Base-by-base conservation (phyloP, 805 yeast species). In the Candida chauliodis region DNA sequence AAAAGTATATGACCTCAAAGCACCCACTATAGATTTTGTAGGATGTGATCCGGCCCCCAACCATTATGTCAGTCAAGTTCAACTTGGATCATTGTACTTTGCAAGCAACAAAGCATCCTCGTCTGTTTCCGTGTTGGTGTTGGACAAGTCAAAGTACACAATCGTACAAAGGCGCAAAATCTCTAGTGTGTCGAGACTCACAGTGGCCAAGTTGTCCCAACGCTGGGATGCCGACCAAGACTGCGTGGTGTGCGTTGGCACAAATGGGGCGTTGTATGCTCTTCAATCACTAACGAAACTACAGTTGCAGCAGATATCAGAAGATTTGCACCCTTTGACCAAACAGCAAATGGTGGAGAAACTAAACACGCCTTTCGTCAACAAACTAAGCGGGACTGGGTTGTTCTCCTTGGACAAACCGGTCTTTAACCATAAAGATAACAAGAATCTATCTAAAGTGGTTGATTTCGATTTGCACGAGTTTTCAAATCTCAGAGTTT, bases 311-410 rank as follows among this genome's bases (percentile, higher is more conserved):
- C 33, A 30, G 1, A 28, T 62, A 11, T 38, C 45, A 3, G 30
- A 45, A 9, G 42, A 42, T 2, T 30, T 59, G 31, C 43, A 45
- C 16, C 19, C 19, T 5, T 18, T 9, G 9, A 17, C 36, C 6
- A 38, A 31, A 40, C 36, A 15, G 34, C 34, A 31, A 37, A 43
- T 43, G 18, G 20, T 50, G 8, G 54, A 56, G 8, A 52, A 52
- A 20, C 48, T 59, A 26, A 54, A 51, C 20, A 47, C 61, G 15
- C 71, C 72, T 5, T 68, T 67, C 40, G 22, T 38, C 2, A 58
- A 58, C 22, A 66, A 65, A 32, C 53, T 65, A 9, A 58, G 66
- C 10, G 74, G 74, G 2, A 68, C 66, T 34, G 72, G 74, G 1
- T 46, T 68, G 13, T 58, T 56, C 16, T 44, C 61, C 1, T 31